A percentile compares a stretch with the other conserved stretches of the same genome.
Evolutionary conservation across 768 basidiomycete species (phyloP).

Genomic region (Auricularia auricula-judae): DNA sequence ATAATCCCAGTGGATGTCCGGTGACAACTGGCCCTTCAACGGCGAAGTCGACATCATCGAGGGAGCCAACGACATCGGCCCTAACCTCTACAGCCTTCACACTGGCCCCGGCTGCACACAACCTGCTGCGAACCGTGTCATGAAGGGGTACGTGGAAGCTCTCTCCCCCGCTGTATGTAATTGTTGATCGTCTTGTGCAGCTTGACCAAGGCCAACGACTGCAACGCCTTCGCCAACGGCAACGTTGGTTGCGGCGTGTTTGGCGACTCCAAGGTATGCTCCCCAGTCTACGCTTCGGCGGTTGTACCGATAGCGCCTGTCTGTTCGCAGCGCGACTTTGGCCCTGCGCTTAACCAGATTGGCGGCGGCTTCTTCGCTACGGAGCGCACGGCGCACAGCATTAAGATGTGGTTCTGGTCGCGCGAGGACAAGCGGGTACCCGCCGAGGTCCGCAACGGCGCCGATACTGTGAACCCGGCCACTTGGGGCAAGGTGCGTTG

Average conservation of each 20-base stretch:
- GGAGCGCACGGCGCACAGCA: constrained; percentile 42
- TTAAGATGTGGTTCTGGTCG: constrained; percentile 69
- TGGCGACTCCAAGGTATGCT: background rate
- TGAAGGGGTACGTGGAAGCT: background rate
- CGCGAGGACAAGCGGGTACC: constrained; percentile 15
- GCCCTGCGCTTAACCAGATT: constrained; percentile 42
- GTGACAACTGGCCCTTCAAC: background rate
- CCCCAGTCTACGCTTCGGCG: background rate
- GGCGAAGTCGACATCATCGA: background rate
- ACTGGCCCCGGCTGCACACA: background rate
- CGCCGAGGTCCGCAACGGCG: constrained; percentile 17
- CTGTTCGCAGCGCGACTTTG: constrained; percentile 22
- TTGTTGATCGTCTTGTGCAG: background rate
- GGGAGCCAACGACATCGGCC: background rate
- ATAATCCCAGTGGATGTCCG: background rate
- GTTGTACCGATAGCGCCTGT: background rate
- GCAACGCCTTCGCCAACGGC: constrained; percentile 33
- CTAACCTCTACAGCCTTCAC: background rate
- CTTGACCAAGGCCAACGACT: constrained; percentile 26
- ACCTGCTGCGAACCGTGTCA: background rate
- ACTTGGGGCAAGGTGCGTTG: constrained; percentile 34
- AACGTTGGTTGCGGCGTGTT: constrained; percentile 50
- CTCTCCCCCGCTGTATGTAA: background rate
- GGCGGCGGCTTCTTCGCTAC: constrained; percentile 47
- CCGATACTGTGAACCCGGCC: constrained; percentile 29